phyloP scores from a whole-genome alignment of 1,284 basidiomycete species.

The Gomphus sp. region DNA sequence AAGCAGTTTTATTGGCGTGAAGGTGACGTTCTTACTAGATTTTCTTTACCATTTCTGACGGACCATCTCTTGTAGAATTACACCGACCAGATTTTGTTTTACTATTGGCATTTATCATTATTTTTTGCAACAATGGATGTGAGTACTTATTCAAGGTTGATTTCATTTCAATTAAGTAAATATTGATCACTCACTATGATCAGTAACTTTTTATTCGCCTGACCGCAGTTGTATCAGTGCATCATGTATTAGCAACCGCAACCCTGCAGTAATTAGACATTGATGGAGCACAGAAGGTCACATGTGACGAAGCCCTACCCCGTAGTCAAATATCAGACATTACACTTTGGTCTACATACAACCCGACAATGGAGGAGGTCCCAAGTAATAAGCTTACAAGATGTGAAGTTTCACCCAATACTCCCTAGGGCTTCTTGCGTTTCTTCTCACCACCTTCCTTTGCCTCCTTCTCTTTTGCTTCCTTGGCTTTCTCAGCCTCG shows the following conservation, averaged over 20 bases:
- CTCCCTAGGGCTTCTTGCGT: conserved; percentile 1
- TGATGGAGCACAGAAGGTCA: not conserved
- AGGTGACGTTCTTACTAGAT: not conserved
- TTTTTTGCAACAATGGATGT: not conserved
- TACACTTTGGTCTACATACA: not conserved
- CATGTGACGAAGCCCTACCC: not conserved
- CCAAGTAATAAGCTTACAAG: not conserved
- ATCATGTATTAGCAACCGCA: not conserved
- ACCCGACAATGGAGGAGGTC: not conserved
- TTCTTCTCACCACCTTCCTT: conserved; percentile 32
- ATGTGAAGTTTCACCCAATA: not conserved
- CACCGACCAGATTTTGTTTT: not conserved
- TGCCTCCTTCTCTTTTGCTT: conserved; percentile 40
- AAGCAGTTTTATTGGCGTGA: conserved; percentile 5
- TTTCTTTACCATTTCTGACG: not conserved
- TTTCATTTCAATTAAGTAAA: not conserved
- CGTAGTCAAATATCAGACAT: not conserved
- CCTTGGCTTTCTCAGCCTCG: conserved; percentile 48
- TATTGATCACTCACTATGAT: not conserved
- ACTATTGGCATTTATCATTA: not conserved
- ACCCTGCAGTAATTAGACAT: not conserved
- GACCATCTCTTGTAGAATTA: not conserved
- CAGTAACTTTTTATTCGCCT: not conserved
- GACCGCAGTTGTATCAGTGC: not conserved
- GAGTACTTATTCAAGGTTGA: not conserved